A percentile compares a stretch with the other conserved stretches of the same genome.
Evolutionary conservation across 2,329 filamentous ascomycete species (phyloP).

Genomic region (Penicillium hesseltinei): DNA sequence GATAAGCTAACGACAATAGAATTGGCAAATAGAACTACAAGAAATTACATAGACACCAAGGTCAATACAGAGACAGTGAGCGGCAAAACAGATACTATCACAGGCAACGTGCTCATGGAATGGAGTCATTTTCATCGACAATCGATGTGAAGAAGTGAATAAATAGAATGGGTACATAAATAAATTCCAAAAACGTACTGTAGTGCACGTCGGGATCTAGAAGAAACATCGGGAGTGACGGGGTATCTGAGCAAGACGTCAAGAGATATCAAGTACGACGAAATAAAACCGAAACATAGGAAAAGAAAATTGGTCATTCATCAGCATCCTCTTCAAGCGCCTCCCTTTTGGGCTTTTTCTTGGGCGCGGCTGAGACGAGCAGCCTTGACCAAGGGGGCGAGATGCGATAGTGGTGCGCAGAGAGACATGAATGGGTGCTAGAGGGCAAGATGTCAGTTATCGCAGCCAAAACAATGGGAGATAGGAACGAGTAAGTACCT

Average conservation of each 20-base stretch:
- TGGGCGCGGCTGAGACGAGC: conserved; percentile 81
- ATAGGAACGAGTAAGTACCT: conserved; percentile 54
- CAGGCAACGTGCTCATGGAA: not conserved
- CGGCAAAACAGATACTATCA: not conserved
- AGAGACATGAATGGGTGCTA: conserved; percentile 79
- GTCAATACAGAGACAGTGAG: not conserved
- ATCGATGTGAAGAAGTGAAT: conserved; percentile 15
- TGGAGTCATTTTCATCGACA: conserved; percentile 16
- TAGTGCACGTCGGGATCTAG: conserved; percentile 22
- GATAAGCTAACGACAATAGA: not conserved
- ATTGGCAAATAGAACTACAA: conserved; percentile 12
- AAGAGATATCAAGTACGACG: conserved; percentile 28
- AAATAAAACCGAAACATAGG: conserved; percentile 23
- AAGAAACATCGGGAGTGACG: conserved; percentile 26
- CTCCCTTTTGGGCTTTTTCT: conserved; percentile 72
- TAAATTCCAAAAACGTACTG: conserved; percentile 16
- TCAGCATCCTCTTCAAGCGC: conserved; percentile 51
- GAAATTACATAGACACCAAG: conserved; percentile 11
- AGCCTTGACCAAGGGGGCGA: conserved; percentile 82
- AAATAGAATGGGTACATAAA: conserved; percentile 16
- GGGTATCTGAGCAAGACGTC: conserved; percentile 33
- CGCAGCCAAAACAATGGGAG: not conserved
- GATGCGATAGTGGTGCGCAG: conserved; percentile 70
- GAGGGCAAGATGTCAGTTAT: conserved; percentile 19
- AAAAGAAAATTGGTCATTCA: conserved; percentile 18